phyloP scores from a whole-genome alignment of 208 protist genomes.

The Leishmania arabica region DNA sequence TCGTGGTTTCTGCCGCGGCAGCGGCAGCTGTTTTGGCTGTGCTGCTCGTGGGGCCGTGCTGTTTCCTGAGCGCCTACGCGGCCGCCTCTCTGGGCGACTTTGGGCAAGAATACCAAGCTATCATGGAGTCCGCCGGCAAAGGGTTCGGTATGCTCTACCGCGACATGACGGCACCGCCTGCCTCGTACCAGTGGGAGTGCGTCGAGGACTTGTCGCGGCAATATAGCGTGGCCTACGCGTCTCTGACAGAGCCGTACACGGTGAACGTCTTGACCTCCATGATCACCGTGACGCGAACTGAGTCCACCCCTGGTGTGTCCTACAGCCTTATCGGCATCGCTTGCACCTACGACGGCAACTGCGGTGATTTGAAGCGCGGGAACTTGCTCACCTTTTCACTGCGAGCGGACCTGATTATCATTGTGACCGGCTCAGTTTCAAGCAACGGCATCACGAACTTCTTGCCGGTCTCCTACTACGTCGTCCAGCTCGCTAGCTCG shows the following conservation, averaged over 20 bases:
- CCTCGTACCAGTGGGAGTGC: constrained; percentile 25
- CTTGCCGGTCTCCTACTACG: constrained; percentile 24
- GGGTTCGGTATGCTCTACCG: constrained; percentile 27
- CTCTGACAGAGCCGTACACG: constrained; percentile 13
- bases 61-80: background rate
- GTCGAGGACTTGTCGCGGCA: background rate
- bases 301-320: constrained; percentile 11
- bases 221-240: constrained; percentile 32
- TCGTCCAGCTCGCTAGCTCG: constrained; percentile 3
- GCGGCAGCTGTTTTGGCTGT: background rate
- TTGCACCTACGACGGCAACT: constrained; percentile 17
- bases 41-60: constrained; percentile 1
- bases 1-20: background rate
- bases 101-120: constrained; percentile 17
- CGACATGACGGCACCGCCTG: constrained; percentile 21
- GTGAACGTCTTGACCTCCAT: constrained; percentile 7
- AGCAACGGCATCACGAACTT: constrained; percentile 24
- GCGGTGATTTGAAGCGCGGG: constrained; percentile 10
- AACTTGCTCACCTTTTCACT: constrained; percentile 9
- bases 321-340: constrained; percentile 20
- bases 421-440: constrained; percentile 17
- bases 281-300: constrained; percentile 7
- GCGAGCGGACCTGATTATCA: constrained; percentile 8
- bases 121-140: constrained; percentile 23
- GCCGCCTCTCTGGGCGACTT: constrained; percentile 12